Conservation (phyloP, 1,139 yeast genomes). For the Suhomyces bribrorum region DNA sequence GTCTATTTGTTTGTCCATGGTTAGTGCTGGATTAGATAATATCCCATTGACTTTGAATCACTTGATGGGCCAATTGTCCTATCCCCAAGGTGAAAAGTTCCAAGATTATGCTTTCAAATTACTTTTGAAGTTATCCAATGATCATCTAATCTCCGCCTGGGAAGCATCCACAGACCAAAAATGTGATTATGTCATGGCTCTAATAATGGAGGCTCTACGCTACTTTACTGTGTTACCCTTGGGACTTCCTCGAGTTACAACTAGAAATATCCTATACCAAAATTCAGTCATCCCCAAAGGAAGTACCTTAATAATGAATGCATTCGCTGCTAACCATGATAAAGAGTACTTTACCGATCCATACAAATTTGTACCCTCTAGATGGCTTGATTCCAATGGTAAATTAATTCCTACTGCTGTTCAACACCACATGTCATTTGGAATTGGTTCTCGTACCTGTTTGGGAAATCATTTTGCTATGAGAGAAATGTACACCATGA, state of each 20-base stretch:
- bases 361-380: conserved; percentile 52
- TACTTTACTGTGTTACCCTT: conserved; percentile 67
- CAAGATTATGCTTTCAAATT: conserved; percentile 45
- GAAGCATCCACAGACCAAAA: conserved; percentile 32
- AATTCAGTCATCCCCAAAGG: conserved; percentile 51
- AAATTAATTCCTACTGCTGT: conserved; percentile 7
- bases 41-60: conserved; percentile 65
- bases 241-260: conserved; percentile 62
- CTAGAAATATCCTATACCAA: conserved; percentile 46
- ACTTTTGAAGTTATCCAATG: conserved; percentile 33
- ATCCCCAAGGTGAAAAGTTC: conserved; percentile 44
- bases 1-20: conserved; percentile 71
- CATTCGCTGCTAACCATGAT: conserved; percentile 74
- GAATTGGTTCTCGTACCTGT: conserved; percentile 71
- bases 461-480: conserved; percentile 64
- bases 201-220: conserved; percentile 64
- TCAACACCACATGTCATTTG: conserved; percentile 58
- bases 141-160: conserved; percentile 48
- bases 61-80: conserved; percentile 62
- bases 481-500: conserved; percentile 55
- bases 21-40: conserved; percentile 79
- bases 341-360: conserved; percentile 49
- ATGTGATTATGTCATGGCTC: conserved; percentile 55
- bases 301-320: conserved; percentile 63
- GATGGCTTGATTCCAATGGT: conserved; percentile 49